Base-by-base conservation (phyloP, 2,329 filamentous ascomycete species). In the Rhinocladiella similis region DNA sequence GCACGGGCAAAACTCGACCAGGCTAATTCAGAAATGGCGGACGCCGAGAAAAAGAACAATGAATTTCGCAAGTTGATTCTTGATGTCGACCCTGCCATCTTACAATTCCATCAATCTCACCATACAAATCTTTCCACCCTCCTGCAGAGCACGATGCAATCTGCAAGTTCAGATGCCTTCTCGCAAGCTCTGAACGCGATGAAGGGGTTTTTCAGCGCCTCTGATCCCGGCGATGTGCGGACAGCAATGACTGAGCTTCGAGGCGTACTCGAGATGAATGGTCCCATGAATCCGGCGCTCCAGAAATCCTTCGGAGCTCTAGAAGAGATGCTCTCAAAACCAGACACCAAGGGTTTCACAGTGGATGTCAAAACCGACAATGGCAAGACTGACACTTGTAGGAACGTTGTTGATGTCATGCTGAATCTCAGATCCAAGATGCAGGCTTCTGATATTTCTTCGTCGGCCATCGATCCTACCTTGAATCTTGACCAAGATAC, bases 121-220 rank as follows among this genome's bases (percentile, higher is more conserved):
- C 22, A 47, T 18, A n/a, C 56, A 14, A 61, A 42, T 43, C 39
- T 60, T n/a, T 56, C 61, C 1, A 54, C 47, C 5, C 46, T 57
- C 18, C 59, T 63, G n/a, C 53, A 59, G 18, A 59, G 49, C 27
- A 54, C 50, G 7, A 50, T 60, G 36, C 45, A 53, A 22, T 51
- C 54, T 12, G 54, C 57, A 9, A 62, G 52, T 12, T 33, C 56
- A 29, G 60, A 62, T 39, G 50, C 57, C 10, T 64, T 62, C 38
- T 60, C 57, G 25, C 57, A 62, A 47, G 57, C 60, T n/a, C 29
- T 62, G 22, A 55, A 38, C 46, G 55, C 62, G 14, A 61, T 64
- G 54, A 61, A 62, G 27, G 57, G 55, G 14, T 64, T 64, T 53
- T 61, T 64, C 54, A 57, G 50, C 42, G 57, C 62, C 16, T 64